Percentiles rank a stretch among this genome's conserved stretches.
These are phyloP conservation scores for bread wheat (Triticum aestivum) DNA, from an alignment of 176 grass and related monocot species.

Conservation along the genomic window IWGSC_CS_RefSeq_v2.1 NC_057803.1:699052114-699052613, in stretches of 20 bases:
- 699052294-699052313: not conserved
- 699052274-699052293: not conserved
- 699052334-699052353: not conserved
- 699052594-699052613: conserved; percentile 5
- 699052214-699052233: conserved; percentile 20
- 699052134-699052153: conserved; percentile 24
- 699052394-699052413: too few species aligned
- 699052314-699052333: not conserved
- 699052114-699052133: conserved; percentile 39
- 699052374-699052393: not conserved
- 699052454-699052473: too few species aligned
- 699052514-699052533: too few species aligned
- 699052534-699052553: not conserved
- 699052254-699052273: not conserved
- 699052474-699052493: too few species aligned
- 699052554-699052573: not conserved
- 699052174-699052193: conserved; percentile 43
- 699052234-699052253: not conserved
- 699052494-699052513: too few species aligned
- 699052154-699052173: conserved; percentile 42
- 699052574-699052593: not conserved
- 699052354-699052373: not conserved
- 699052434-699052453: too few species aligned
- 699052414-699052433: too few species aligned
- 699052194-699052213: conserved; percentile 43